A percentile compares a stretch with the other conserved stretches of the same genome.
These are phyloP conservation scores for Macrocybe gigantea DNA, from an alignment of 768 basidiomycete genomes.

Conservation along the genomic window DNA sequence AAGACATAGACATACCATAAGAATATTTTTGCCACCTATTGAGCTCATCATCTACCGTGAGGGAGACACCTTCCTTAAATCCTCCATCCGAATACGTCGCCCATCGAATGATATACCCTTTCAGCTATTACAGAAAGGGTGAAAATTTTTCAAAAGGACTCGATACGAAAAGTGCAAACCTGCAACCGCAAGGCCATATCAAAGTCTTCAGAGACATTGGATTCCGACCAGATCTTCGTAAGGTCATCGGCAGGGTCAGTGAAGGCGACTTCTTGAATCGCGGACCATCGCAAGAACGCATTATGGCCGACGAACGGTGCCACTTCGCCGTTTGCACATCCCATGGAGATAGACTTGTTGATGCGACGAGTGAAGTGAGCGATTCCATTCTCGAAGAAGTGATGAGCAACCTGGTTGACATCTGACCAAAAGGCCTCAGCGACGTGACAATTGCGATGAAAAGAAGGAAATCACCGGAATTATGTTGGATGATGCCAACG, in stretches of 20 bases:
- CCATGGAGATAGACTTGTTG: slow-evolving; percentile 78
- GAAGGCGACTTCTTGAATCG: slow-evolving; percentile 81
- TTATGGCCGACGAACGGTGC: slow-evolving; percentile 86
- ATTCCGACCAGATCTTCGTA: slow-evolving; percentile 78
- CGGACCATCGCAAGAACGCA: slow-evolving; percentile 86
- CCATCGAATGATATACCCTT: slow-evolving; percentile 78
- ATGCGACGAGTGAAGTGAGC: slow-evolving; percentile 85
- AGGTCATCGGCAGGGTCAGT: slow-evolving; percentile 58
- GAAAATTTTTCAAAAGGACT: neutral
- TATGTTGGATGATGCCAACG: slow-evolving; percentile 87
- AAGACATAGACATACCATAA: slow-evolving; percentile 41
- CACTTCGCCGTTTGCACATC: slow-evolving; percentile 75
- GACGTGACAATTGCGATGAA: neutral
- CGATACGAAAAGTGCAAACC: slow-evolving; percentile 14
- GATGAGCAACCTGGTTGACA: slow-evolving; percentile 86
- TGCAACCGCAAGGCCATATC: slow-evolving; percentile 72
- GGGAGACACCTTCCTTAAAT: slow-evolving; percentile 88
- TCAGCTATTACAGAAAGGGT: slow-evolving; percentile 22
- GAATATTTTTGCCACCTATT: slow-evolving; percentile 92
- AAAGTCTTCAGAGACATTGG: slow-evolving; percentile 80
- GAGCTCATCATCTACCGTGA: slow-evolving; percentile 86
- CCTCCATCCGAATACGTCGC: slow-evolving; percentile 80
- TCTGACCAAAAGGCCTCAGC: slow-evolving; percentile 29
- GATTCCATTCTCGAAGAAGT: slow-evolving; percentile 90
- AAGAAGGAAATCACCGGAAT: slow-evolving; percentile 50